Evolutionary conservation across 2,329 filamentous ascomycete species (phyloP), one percentile per base, ranked within the genome.

Genomic region (Fusarium goolgardi): DNA sequence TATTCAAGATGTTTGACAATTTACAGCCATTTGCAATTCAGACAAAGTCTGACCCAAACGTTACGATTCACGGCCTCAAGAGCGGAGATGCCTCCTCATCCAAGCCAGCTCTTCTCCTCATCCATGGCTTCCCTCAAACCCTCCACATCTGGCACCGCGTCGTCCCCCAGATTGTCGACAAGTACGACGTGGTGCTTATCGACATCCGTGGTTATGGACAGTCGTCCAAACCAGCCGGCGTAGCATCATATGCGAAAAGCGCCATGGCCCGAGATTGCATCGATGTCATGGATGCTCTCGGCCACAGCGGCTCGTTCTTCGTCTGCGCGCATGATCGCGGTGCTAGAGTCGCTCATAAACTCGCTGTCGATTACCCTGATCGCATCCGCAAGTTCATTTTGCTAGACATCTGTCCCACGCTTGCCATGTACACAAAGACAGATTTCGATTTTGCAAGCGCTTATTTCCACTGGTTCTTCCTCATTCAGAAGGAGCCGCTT

Each of bases 381-480:
- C 78, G 80, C 13, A 77, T 86, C 1, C 63, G 71, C 20, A 83
- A 76, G 55, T 76, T 79, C 0, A 80, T 86, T 40, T 63, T 86
- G 2, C 76, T 86, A 3, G 85, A 87, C 58, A 85, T 88, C 43
- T 84, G 82, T 40, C 86, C 86, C 3, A 88, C 85, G 1, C 78
- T 85, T 13, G 80, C 80, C 8, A 87, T 87, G 82, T 88, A 83
- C 75, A 76, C 77, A 49, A 75, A 79, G 18, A 81, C 80, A 5
- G 67, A 81, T 52, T 67, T 78, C 6, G 74, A 75, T 0, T 83
- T 86, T 60, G 82, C 84, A 1, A 78, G 77, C 29, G 79, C 80
- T 1, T 88, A 87, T 73, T 88, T 83, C 69, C 86, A 88, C 74
- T 88, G 86, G 85, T 86, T 86, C 53, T 83, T 88, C 65, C 79